phyloP scores from a whole-genome alignment of 305 asterid genomes.

The Euphrasia arctica region DNA sequence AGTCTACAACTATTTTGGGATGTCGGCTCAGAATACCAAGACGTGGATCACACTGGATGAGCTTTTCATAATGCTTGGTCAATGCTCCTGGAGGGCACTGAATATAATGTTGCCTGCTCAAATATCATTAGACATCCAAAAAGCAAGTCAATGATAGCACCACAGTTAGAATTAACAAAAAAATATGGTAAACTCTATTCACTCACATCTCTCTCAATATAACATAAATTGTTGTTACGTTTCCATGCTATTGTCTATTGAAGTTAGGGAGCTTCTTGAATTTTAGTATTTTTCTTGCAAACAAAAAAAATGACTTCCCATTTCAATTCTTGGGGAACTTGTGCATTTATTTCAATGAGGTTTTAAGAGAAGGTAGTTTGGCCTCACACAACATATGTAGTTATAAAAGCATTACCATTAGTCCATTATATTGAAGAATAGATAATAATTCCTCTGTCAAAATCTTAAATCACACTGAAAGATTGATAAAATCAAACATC shows the following conservation, averaged over 20 bases:
- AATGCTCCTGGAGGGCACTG: constrained; percentile 70
- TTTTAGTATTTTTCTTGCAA: background rate
- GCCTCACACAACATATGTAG: background rate
- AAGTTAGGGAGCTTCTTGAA: background rate
- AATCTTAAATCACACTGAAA: constrained; percentile 1
- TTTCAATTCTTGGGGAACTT: background rate
- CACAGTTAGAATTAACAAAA: constrained; percentile 2
- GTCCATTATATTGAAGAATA: background rate
- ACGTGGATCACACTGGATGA: constrained; percentile 71
- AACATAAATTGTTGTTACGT: background rate
- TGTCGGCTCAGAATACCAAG: constrained; percentile 60
- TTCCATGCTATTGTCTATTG: background rate
- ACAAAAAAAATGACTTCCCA: constrained; percentile 1
- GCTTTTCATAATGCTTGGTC: constrained; percentile 76
- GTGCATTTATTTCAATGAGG: background rate
- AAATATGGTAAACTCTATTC: constrained; percentile 3
- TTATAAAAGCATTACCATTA: constrained; percentile 4
- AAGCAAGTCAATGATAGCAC: constrained; percentile 16
- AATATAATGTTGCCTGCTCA: constrained; percentile 58
- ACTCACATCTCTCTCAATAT: background rate
- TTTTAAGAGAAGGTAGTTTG: background rate
- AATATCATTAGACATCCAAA: constrained; percentile 25
- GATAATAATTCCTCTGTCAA: background rate
- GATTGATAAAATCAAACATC: constrained; percentile 10
- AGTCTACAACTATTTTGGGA: constrained; percentile 44